Evolutionary conservation across 2,329 filamentous ascomycete species (phyloP).

Genomic region (Emericellopsis atlantica): DNA sequence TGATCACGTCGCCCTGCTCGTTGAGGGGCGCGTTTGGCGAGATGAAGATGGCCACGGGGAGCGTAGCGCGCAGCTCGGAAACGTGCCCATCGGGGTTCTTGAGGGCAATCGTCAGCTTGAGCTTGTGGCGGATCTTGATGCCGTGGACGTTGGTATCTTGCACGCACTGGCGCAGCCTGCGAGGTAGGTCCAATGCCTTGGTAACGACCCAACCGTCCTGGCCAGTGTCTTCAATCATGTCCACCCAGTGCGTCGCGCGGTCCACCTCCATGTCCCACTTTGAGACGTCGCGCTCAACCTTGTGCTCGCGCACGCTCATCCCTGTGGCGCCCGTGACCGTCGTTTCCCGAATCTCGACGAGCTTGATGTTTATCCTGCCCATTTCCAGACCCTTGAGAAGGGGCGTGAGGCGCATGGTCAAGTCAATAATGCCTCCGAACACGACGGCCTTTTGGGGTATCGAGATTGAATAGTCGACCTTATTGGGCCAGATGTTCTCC

Average conservation of each 20-base stretch:
- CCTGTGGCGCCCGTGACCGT: constrained; percentile 32
- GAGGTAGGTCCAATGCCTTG: constrained; percentile 59
- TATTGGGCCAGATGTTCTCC: constrained; percentile 96
- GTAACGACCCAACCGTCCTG: constrained; percentile 53
- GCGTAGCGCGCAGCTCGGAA: constrained; percentile 83
- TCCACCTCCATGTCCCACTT: constrained; percentile 43
- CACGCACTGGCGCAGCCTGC: constrained; percentile 68
- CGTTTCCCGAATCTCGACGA: constrained; percentile 69
- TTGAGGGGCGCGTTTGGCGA: constrained; percentile 86
- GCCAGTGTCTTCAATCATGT: constrained; percentile 54
- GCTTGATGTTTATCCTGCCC: constrained; percentile 66
- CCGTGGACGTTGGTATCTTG: constrained; percentile 83
- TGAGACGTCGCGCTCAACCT: constrained; percentile 50
- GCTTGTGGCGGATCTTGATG: constrained; percentile 86
- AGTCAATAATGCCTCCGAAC: constrained; percentile 74
- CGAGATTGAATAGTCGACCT: constrained; percentile 89
- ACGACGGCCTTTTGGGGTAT: constrained; percentile 91
- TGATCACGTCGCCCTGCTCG: constrained; percentile 69
- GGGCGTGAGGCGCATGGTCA: constrained; percentile 80
- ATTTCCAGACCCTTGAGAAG: constrained; percentile 80
- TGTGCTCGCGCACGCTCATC: constrained; percentile 41
- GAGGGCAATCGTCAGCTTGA: constrained; percentile 81
- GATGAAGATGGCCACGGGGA: constrained; percentile 88
- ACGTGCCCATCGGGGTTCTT: constrained; percentile 92
- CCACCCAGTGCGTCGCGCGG: constrained; percentile 52